These are phyloP conservation scores for Trametopsis cervina DNA, from an alignment of 768 basidiomycete species.

Conservation along the genomic window DNA sequence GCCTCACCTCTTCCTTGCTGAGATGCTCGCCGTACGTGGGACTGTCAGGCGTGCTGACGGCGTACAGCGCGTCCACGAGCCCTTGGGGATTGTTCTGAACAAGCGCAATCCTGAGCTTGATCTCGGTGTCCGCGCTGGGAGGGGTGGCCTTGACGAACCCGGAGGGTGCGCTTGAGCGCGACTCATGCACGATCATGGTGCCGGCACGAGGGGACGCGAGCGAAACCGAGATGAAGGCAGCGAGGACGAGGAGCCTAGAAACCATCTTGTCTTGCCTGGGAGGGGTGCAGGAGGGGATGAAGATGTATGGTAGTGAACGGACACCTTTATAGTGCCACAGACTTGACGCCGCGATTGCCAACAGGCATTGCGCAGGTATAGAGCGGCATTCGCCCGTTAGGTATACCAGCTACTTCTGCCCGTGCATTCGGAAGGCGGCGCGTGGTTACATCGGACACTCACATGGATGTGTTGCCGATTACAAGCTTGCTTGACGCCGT, in stretches of 20 bases:
- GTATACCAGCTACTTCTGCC: background rate
- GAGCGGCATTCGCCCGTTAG: background rate
- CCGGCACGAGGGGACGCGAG: conserved; percentile 6
- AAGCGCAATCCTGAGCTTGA: conserved; percentile 24
- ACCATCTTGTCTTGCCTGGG: conserved; percentile 6
- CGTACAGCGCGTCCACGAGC: conserved; percentile 20
- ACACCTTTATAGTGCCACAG: background rate
- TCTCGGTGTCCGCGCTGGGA: conserved; percentile 12
- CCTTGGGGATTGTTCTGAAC: conserved; percentile 18
- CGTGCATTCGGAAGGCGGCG: background rate
- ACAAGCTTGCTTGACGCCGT: too few species aligned
- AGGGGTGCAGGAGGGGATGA: background rate
- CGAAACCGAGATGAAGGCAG: conserved; percentile 6
- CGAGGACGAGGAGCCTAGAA: conserved; percentile 3
- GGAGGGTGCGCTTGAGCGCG: conserved; percentile 6
- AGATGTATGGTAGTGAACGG: background rate
- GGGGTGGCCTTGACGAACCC: conserved; percentile 14
- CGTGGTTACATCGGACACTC: background rate
- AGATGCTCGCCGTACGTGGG: conserved; percentile 17
- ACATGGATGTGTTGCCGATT: too few species aligned
- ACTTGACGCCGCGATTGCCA: background rate
- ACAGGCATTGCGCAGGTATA: background rate
- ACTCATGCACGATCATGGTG: conserved; percentile 14
- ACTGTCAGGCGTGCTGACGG: conserved; percentile 17
- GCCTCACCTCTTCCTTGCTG: conserved; percentile 21